Evolutionary conservation across 2,329 filamentous ascomycete species (phyloP).

Genomic region (Myriosclerotinia scirpicola): DNA sequence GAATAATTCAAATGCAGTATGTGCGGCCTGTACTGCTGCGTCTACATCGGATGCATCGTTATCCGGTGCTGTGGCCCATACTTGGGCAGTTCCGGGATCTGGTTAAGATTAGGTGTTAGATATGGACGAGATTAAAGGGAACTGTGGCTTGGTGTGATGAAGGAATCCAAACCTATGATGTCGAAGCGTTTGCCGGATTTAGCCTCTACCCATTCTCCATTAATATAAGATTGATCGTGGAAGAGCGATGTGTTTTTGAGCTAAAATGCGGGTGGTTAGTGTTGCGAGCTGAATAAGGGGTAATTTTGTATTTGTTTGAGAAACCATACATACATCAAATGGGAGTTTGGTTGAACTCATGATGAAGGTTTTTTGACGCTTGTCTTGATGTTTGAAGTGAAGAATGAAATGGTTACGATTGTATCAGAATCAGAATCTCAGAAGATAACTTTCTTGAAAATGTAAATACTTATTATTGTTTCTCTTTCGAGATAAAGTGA

Average conservation of each 20-base stretch:
- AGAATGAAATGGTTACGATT: not conserved
- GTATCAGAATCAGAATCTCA: not conserved
- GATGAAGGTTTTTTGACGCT: not conserved
- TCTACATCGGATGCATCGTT: constrained; percentile 58
- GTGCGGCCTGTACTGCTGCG: constrained; percentile 56
- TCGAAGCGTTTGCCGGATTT: constrained; percentile 59
- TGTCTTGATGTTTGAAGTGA: not conserved
- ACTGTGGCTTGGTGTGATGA: not conserved
- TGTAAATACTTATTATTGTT: too few species aligned
- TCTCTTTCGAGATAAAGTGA: not conserved
- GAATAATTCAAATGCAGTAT: constrained; percentile 61
- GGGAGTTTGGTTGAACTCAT: constrained; percentile 30
- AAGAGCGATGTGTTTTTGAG: constrained; percentile 56
- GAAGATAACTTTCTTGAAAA: not conserved
- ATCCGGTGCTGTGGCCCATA: constrained; percentile 46
- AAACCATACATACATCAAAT: constrained; percentile 31
- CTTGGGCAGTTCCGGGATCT: constrained; percentile 50
- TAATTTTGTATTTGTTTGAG: not conserved
- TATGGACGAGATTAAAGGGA: not conserved
- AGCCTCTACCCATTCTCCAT: constrained; percentile 56
- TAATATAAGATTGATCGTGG: constrained; percentile 53
- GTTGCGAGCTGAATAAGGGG: not conserved
- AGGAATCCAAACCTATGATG: constrained; percentile 47
- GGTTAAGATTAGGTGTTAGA: not conserved
- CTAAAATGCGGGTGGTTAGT: constrained; percentile 38